Base-by-base conservation (phyloP, 164 flowering plant genomes). In the Hamamelis virginiana region DNA sequence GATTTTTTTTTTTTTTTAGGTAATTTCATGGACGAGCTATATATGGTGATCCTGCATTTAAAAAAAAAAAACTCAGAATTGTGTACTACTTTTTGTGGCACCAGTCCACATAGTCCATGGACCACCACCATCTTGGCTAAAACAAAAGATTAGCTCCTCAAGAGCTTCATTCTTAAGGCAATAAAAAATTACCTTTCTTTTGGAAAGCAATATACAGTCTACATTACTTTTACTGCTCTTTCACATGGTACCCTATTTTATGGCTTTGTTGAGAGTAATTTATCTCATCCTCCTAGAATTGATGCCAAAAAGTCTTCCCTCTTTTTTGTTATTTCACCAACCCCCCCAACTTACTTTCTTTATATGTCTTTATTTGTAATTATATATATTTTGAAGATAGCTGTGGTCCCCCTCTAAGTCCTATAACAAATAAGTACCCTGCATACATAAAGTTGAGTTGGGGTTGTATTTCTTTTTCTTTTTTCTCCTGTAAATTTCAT, bases 241-340 rank as follows among this genome's bases (percentile, higher is more conserved):
- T 66, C 78, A 75, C 78, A 70, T 75, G 78, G 59, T 67, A 46
- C 16, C 62, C 52, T 33, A 2, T 56, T 18, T 44, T 57, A 16
- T 45, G 10, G 1, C 41, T 5, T 41, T 13, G 15, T 8, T 59
- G 26, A 44, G 57, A 8, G 55, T 44, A 22, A 38, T 16, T 47
- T 22, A 52, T 23, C 16, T 9, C 56, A 1, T 23, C 64, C 28
- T 23, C 66, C 60, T 48, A 5, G 16, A 63, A 64, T 56, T 63
- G 64, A 38, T 64, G 65, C 68, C 64, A 69, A 74, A 75, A 70
- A 58, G 58, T 48, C 41, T 51, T 22, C 59, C 44, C 43, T 60
- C 70, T 61, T 72, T n/a, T 72, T 55, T 45, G 48, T 47, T 33
- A 33, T 57, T 19, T 59, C 51, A 65, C 75, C 69, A 59, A 50